phyloP scores from a whole-genome alignment of 2,329 filamentous ascomycete species.

The Penicillium crustosum region DNA sequence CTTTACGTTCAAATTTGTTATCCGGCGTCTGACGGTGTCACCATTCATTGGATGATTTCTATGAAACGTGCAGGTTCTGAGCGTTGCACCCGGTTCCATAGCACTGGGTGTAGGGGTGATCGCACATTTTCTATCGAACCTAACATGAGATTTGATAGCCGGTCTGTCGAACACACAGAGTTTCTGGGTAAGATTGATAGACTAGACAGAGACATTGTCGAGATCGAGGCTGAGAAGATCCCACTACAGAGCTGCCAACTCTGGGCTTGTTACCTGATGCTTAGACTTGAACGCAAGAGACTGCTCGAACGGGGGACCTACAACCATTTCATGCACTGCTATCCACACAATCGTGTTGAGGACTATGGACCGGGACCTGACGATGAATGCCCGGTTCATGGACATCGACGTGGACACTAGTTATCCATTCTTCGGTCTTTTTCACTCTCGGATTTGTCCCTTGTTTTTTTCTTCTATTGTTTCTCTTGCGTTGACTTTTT shows the following conservation, averaged over 20 bases:
- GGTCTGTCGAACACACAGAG: background rate
- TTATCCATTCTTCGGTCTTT: background rate
- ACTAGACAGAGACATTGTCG: background rate
- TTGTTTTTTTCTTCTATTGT: too few relatives aligned
- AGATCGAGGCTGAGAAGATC: background rate
- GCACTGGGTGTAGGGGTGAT: background rate
- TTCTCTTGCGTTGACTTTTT: background rate
- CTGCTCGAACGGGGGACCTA: background rate
- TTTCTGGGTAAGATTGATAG: background rate
- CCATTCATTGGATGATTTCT: slow-evolving; percentile 1
- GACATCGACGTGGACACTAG: background rate
- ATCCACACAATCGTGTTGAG: background rate
- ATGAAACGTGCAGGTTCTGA: background rate
- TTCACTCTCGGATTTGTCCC: background rate
- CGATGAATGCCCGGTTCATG: background rate
- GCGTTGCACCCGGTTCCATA: background rate
- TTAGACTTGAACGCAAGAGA: background rate
- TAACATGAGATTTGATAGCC: background rate
- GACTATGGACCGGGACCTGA: background rate
- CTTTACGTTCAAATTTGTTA: slow-evolving; percentile 1
- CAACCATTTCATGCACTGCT: background rate
- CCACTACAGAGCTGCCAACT: background rate
- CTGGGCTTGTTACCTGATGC: slow-evolving; percentile 6
- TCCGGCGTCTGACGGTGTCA: background rate
- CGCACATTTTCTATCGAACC: background rate